These are phyloP conservation scores for Talaromyces borbonicus DNA, from an alignment of 495 filamentous ascomycete genomes.

Conservation along the genomic window DNA sequence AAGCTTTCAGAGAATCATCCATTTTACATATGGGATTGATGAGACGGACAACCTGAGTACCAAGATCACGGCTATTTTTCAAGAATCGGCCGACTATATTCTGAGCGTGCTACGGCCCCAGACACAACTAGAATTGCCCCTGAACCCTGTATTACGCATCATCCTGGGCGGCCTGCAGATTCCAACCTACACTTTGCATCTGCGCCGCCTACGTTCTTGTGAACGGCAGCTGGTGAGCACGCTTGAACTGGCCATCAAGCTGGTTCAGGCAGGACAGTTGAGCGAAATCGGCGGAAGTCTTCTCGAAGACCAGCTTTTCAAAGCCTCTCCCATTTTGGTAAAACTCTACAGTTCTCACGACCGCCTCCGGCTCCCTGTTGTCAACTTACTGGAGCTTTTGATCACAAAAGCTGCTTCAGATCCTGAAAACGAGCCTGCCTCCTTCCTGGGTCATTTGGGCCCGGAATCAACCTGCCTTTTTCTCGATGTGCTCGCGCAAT, in stretches of 20 bases:
- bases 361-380: slow-evolving; percentile 50
- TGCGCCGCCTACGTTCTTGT: slow-evolving; percentile 45
- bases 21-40: slow-evolving; percentile 64
- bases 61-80: slow-evolving; percentile 56
- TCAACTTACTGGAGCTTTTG: slow-evolving; percentile 62
- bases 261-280: slow-evolving; percentile 60
- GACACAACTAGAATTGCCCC: slow-evolving; percentile 56
- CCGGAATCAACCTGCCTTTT: slow-evolving; percentile 74
- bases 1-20: slow-evolving; percentile 61
- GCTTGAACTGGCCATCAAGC: slow-evolving; percentile 53
- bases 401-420: slow-evolving; percentile 55
- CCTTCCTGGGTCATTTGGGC: slow-evolving; percentile 78
- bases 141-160: slow-evolving; percentile 67
- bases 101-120: slow-evolving; percentile 65
- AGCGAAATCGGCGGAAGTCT: slow-evolving; percentile 48
- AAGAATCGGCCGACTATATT: slow-evolving; percentile 61
- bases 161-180: slow-evolving; percentile 58
- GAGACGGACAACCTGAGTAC: slow-evolving; percentile 38
- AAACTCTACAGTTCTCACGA: slow-evolving; percentile 68
- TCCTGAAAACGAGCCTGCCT: slow-evolving; percentile 63
- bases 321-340: slow-evolving; percentile 61
- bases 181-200: slow-evolving; percentile 53
- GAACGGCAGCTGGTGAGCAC: slow-evolving; percentile 53
- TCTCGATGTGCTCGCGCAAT: slow-evolving; percentile 60
- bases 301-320: slow-evolving; percentile 72